Evolutionary conservation across 2,329 filamentous ascomycete genomes (phyloP), one percentile per base, ranked within the genome.

Genomic region (Cordyceps pruinosa): DNA sequence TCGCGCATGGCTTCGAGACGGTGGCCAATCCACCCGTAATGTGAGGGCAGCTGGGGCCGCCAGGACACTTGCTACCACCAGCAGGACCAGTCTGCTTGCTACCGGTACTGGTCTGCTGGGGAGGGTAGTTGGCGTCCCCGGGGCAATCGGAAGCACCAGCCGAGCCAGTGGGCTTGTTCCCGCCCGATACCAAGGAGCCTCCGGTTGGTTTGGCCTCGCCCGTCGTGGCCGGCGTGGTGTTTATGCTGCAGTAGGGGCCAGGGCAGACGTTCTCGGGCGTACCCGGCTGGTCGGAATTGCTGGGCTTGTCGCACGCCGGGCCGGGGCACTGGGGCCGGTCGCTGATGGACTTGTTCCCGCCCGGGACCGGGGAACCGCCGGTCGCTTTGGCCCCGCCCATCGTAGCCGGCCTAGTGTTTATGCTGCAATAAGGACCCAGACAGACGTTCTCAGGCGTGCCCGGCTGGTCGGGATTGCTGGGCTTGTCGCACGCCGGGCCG

Each of bases 231-330:
- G 34, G 10, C 12, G 34, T 5, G 34, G 5, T 37, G 12, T 6
- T 17, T 15, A 5, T 15, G 35, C 35, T 41, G 37, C 37, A 41
- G 37, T 45, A 7, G 58, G 65, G 39, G 65, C 62, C 62, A 25
- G 62, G 65, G 58, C 66, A 69, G 56, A 62, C 58, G 17, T 69
- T 71, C 56, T 65, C 60, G 25, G 49, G 55, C 46, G 51, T 35
- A 30, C 12, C 28, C 28, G 17, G 69, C 70, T 56, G 65, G 59
- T 17, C 10, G 39, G 46, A 21, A 23, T 32, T n/a, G 26, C 32
- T 19, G 28, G 53, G 45, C 32, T 56, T 26, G 35, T 13, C 32
- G 48, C 23, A 42, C 26, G 39, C 23, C 44, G 58, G 34, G 66
- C 67, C 61, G 45, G 61, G 51, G 54, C 58, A 57, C 19, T 55